Base-by-base conservation (phyloP, 371 early-diverging fungal genomes). In the Zopfochytrium polystomum region DNA sequence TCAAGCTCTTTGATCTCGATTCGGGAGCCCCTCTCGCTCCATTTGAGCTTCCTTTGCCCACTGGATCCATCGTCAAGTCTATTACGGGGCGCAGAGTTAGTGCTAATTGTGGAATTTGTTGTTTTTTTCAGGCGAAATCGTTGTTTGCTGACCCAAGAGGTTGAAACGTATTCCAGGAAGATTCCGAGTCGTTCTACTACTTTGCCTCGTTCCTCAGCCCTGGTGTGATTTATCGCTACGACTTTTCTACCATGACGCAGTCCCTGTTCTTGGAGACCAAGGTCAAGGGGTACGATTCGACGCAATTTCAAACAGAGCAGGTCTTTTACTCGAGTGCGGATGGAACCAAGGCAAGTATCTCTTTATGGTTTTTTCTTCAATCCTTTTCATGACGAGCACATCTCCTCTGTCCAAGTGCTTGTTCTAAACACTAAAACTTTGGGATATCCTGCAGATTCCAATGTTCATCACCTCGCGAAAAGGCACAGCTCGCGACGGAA, bases 391-490 rank as follows among this genome's bases (percentile, higher is more conserved):
- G 25, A 3, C 34, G n/a, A n/a, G n/a, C n/a, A n/a, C n/a, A n/a
- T n/a, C n/a, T n/a, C n/a, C n/a, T 22, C 22, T 22, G 31, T 22
- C 15, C 31, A 9, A 13, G 29, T 6, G 11, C 52, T 26, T 6
- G 13, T 31, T 27, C 26, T n/a, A 38, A 38, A 22, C 47, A 15
- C 6, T 6, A 20, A 3, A 13, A 7, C 32, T n/a, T n/a, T n/a
- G n/a, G n/a, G n/a, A n/a, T n/a, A n/a, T n/a, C n/a, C n/a, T n/a
- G 5, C 27, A 67, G 60, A 74, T 87, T 35, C 87, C 88, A 49
- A 84, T 87, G 82, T 88, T 83, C 65, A 77, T 88, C 58, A 67
- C 80, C 35, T 61, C 65, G 62, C 71, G 74, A 65, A 86, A 80
- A 76, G 75, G 60, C 46, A 49, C 74, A 3, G 52, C 55, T 0